phyloP scores from a whole-genome alignment of 768 basidiomycete species.

The Neoboletus subvelutipes region DNA sequence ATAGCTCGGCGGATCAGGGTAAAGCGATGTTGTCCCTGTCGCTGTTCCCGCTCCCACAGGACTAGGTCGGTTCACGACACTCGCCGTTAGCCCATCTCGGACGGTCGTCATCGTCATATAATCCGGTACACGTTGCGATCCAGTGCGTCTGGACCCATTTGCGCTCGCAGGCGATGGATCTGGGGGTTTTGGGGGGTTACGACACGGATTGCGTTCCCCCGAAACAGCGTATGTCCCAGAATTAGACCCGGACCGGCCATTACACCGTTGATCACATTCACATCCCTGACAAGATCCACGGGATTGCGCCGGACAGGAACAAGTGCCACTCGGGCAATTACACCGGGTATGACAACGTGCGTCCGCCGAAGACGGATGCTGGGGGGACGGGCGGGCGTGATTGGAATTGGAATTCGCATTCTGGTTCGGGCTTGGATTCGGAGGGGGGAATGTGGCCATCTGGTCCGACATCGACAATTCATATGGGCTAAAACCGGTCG shows the following conservation, averaged over 20 bases:
- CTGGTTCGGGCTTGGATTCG: conserved; percentile 12
- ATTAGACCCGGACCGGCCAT: conserved; percentile 13
- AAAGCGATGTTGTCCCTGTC: conserved; percentile 14
- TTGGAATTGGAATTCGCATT: conserved; percentile 3
- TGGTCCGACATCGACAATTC: conserved; percentile 26
- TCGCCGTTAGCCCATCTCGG: conserved; percentile 29
- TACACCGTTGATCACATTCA: conserved; percentile 27
- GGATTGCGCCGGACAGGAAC: conserved; percentile 34
- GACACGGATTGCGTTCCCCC: conserved; percentile 34
- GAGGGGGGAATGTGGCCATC: conserved; percentile 12
- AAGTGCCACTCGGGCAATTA: conserved; percentile 32
- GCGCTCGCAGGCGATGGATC: conserved; percentile 10
- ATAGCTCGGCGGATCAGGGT: conserved; percentile 25
- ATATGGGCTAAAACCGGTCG: conserved; percentile 31
- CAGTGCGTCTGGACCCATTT: conserved; percentile 12
- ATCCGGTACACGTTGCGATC: conserved; percentile 29
- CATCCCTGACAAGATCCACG: conserved; percentile 33
- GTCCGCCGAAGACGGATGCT: conserved; percentile 19
- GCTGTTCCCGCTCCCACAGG: conserved; percentile 14
- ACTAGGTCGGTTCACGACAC: conserved; percentile 17
- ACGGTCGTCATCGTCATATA: conserved; percentile 35
- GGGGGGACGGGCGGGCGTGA: conserved; percentile 17
- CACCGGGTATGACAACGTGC: conserved; percentile 36
- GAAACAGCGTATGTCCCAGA: conserved; percentile 29
- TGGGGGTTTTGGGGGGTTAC: conserved; percentile 8